Base-by-base conservation (phyloP, 768 basidiomycete species). In the Amanita exitialis region DNA sequence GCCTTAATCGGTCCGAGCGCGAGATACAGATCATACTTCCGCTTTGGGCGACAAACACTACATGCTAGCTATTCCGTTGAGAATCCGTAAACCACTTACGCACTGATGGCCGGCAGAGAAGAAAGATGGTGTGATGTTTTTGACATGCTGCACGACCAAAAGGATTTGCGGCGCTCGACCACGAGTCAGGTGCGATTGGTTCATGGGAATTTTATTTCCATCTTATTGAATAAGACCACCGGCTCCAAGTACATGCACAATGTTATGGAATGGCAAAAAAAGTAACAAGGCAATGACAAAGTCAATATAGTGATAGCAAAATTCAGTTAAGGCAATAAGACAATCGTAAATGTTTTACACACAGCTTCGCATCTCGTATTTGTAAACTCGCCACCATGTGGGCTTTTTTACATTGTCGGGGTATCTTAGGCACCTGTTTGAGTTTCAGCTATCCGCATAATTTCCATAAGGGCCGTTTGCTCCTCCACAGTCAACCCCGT, bases 381-480 rank as follows among this genome's bases (percentile, higher is more conserved):
- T 21, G 28, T 13, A 20, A 34, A 34, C 44, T 32, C 44, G 12
- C 23, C n/a, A 25, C 35, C 30, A 12, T 18, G 10, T 30, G 32
- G 32, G 13, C 32, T 44, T 27, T 13, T 44, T 34, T 47, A 10
- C 30, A 23, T 47, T n/a, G 20, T 18, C 27, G 8, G 34, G 45
- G 20, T 15, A 48, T 48, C 47, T 48, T 37, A 48, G 27, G 21
- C 23, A 20, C 21, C 21, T 38, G 20, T 16, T 49, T 63, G 64
- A 53, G 69, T 62, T 56, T 85, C 83, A 25, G 86, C 86, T 61
- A 77, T 70, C 47, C 75, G 72, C 86, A 90, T 88, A 53, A 90
- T 78, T 61, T 92, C 89, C 86, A 90, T 90, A 51, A 91, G 74
- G 49, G 82, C 60, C 1, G 86, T 84, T 63, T 89, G 88, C 58